Evolutionary conservation across 495 filamentous ascomycete species (phyloP).

Genomic region (Evernia prunastri): DNA sequence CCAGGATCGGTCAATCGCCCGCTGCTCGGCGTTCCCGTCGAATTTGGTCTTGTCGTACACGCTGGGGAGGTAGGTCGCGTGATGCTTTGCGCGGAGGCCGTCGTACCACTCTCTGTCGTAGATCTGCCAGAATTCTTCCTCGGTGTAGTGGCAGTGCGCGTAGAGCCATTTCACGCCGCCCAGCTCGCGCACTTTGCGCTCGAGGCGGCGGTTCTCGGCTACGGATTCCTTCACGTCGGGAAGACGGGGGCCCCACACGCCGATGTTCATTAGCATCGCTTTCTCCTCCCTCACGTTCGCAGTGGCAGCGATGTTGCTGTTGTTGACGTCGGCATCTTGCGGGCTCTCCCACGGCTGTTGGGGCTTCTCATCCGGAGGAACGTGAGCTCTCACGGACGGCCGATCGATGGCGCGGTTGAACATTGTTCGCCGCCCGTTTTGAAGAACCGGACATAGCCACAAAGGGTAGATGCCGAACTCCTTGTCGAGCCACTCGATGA

Average conservation of each 20-base stretch:
- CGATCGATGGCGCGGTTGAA: not conserved
- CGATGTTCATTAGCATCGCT: slow-evolving; percentile 45
- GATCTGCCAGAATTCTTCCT: slow-evolving; percentile 50
- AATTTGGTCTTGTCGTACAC: slow-evolving; percentile 32
- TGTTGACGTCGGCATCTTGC: not conserved
- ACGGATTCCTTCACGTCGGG: slow-evolving; percentile 36
- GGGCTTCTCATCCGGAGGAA: not conserved
- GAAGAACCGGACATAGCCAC: slow-evolving; percentile 52
- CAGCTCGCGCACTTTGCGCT: slow-evolving; percentile 54
- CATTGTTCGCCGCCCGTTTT: slow-evolving; percentile 23
- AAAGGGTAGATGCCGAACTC: slow-evolving; percentile 48
- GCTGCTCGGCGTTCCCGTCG: slow-evolving; percentile 12
- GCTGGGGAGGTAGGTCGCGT: slow-evolving; percentile 40
- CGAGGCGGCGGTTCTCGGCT: slow-evolving; percentile 55
- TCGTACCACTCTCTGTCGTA: slow-evolving; percentile 45
- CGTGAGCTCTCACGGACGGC: not conserved
- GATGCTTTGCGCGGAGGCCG: slow-evolving; percentile 41
- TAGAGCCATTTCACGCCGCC: slow-evolving; percentile 62
- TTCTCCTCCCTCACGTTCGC: not conserved
- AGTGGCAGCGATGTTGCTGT: not conserved
- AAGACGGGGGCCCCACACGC: slow-evolving; percentile 46
- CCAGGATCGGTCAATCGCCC: slow-evolving; percentile 15
- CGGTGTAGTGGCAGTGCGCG: slow-evolving; percentile 47
- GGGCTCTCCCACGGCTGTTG: not conserved
- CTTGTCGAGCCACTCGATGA: slow-evolving; percentile 42